Conservation (phyloP, 2,329 filamentous ascomycete species). For the Xylariaceae sp. region DNA sequence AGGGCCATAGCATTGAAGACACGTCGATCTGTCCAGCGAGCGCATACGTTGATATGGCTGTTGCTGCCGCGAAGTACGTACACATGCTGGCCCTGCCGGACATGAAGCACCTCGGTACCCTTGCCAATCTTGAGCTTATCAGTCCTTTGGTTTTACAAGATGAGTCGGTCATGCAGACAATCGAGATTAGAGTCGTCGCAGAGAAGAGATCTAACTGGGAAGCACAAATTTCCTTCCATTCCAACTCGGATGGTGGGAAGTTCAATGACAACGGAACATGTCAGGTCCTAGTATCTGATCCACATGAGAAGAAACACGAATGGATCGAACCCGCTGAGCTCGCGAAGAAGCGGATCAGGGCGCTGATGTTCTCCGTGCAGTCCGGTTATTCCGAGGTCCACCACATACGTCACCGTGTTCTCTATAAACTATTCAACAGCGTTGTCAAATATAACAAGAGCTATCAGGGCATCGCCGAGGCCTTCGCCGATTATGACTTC, state of each 20-base stretch:
- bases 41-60: constrained; percentile 24
- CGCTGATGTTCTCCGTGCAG: background rate
- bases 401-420: constrained; percentile 10
- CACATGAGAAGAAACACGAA: background rate
- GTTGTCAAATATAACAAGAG: constrained; percentile 24
- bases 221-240: constrained; percentile 9
- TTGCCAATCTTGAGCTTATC: constrained; percentile 8
- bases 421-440: constrained; percentile 31
- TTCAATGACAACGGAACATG: constrained; percentile 12
- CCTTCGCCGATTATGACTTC: constrained; percentile 15
- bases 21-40: constrained; percentile 17
- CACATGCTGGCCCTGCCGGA: background rate
- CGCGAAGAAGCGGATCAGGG: background rate
- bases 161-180: background rate
- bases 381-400: background rate
- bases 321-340: background rate
- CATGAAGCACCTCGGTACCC: background rate
- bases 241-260: constrained; percentile 2
- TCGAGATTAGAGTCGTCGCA: constrained; percentile 9
- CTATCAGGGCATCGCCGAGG: constrained; percentile 24
- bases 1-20: constrained; percentile 16
- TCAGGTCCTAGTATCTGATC: constrained; percentile 2
- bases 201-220: constrained; percentile 6
- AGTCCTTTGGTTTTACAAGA: constrained; percentile 15
- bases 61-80: constrained; percentile 15